phyloP scores from a whole-genome alignment of 345 rosid genomes.

The Cardamine resedifolia region DNA sequence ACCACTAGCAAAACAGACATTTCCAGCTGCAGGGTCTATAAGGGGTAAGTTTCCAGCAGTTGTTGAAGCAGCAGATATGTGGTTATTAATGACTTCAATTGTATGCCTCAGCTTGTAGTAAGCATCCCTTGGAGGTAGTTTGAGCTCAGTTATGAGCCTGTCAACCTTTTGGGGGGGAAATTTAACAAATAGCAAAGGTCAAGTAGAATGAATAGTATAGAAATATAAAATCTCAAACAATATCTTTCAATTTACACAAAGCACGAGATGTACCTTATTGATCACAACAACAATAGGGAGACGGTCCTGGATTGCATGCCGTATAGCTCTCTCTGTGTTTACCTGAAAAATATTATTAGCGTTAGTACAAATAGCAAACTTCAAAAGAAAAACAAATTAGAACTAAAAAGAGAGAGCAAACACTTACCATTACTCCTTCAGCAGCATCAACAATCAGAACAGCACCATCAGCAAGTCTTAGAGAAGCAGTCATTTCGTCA shows the following conservation, averaged over 20 bases:
- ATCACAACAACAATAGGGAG: conserved; percentile 94
- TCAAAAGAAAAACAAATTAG: background rate
- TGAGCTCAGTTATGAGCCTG: conserved; percentile 90
- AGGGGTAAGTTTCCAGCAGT: conserved; percentile 82
- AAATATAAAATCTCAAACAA: conserved; percentile 8
- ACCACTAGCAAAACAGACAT: conserved; percentile 94
- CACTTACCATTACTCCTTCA: conserved; percentile 67
- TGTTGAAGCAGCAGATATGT: conserved; percentile 84
- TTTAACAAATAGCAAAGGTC: conserved; percentile 11
- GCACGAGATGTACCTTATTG: conserved; percentile 60
- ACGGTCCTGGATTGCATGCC: conserved; percentile 93
- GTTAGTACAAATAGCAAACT: background rate
- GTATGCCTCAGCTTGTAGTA: conserved; percentile 96
- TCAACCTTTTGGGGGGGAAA: conserved; percentile 62
- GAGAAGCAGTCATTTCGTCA: conserved; percentile 39
- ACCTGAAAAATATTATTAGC: conserved; percentile 44
- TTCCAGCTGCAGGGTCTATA: conserved; percentile 90
- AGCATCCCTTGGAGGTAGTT: conserved; percentile 97
- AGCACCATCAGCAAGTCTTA: conserved; percentile 92
- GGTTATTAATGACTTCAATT: conserved; percentile 86
- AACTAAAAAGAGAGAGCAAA: conserved; percentile 11
- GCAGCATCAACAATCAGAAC: conserved; percentile 96
- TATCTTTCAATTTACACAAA: conserved; percentile 10
- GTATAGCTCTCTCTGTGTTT: conserved; percentile 96
- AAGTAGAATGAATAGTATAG: background rate